Conservation (phyloP, 2,329 filamentous ascomycete genomes). For the Tolypocladium tundrense region DNA sequence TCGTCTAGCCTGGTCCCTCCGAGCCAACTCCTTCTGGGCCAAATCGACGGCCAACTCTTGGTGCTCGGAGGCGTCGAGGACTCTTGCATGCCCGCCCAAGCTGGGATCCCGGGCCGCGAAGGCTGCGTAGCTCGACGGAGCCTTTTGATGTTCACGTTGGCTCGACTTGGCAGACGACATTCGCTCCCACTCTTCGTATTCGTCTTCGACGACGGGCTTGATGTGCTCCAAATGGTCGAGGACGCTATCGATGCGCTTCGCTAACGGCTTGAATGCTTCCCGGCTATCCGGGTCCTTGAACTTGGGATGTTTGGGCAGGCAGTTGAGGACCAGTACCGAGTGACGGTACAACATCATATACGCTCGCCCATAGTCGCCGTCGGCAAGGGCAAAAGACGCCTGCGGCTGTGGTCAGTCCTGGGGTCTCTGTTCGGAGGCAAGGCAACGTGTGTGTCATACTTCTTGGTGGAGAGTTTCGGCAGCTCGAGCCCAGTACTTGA, state of each 20-base stretch:
- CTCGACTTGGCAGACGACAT: constrained; percentile 28
- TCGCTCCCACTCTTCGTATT: constrained; percentile 58
- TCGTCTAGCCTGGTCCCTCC: constrained; percentile 52
- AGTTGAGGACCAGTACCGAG: constrained; percentile 70
- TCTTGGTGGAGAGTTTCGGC: constrained; percentile 72
- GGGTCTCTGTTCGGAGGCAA: too few relatives aligned
- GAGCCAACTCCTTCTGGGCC: constrained; percentile 60
- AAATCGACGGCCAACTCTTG: constrained; percentile 67
- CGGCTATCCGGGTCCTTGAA: constrained; percentile 55
- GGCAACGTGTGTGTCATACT: constrained; percentile 36
- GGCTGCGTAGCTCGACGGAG: constrained; percentile 28
- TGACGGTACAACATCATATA: constrained; percentile 90
- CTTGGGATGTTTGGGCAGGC: constrained; percentile 67
- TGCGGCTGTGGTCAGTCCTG: constrained; percentile 22
- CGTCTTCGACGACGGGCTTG: constrained; percentile 65
- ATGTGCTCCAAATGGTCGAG: constrained; percentile 64
- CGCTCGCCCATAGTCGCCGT: constrained; percentile 78
- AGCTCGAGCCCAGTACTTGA: constrained; percentile 75
- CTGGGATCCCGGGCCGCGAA: constrained; percentile 51
- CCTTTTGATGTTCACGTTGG: constrained; percentile 8
- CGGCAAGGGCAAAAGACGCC: constrained; percentile 75
- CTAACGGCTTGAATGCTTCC: constrained; percentile 45
- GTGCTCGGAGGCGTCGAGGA: constrained; percentile 61
- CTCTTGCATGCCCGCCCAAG: constrained; percentile 43
- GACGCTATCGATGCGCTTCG: constrained; percentile 43